Base-by-base conservation (phyloP, 768 basidiomycete species). In the Podaxis carcinomalis region DNA sequence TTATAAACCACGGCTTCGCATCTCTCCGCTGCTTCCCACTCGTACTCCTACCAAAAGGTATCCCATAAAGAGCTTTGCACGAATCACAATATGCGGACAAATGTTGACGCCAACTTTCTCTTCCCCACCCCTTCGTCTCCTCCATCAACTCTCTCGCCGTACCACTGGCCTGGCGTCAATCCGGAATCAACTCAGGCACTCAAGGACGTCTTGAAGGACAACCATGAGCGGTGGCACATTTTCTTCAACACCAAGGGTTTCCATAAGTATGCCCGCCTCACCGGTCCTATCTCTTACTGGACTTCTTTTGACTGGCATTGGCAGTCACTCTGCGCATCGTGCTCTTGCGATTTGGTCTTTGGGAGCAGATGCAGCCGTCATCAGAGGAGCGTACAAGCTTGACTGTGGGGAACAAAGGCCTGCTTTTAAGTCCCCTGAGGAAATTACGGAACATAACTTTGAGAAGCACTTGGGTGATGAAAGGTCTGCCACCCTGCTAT, bases 321-420 rank as follows among this genome's bases (percentile, higher is more conserved):
- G 5, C 54, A 78, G 72, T 64, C 88, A 90, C 72, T 72, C 80
- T 36, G 73, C 82, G 3, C 87, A 89, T 64, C 83, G 82, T 25
- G 64, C 82, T 19, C 69, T 87, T 25, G 84, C 86, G 5, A 77
- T 85, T 2, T 90, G 84, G 75, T 76, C 78, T 0, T 69, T 91
- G 10, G 89, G 89, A 1, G 88, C 81, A 0, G 72, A 77, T 62
- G 70, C 67, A 1, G 62, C 70, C 25, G 68, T 77, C 23, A 73
- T 83, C 13, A 58, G 68, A 32, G 73, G 73, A 7, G 77, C 70
- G 5, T 81, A 80, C 65, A 63, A 75, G 35, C 64, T 63, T 36
- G 78, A 81, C 56, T 63, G 67, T 47, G 65, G 69, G 37, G 68
- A 76, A 37, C 77, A 80, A 63, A 71, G 69, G 10, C 72, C 72